Evolutionary conservation across 495 filamentous ascomycete genomes (phyloP).

Genomic region (Penicillium verhagenii): DNA sequence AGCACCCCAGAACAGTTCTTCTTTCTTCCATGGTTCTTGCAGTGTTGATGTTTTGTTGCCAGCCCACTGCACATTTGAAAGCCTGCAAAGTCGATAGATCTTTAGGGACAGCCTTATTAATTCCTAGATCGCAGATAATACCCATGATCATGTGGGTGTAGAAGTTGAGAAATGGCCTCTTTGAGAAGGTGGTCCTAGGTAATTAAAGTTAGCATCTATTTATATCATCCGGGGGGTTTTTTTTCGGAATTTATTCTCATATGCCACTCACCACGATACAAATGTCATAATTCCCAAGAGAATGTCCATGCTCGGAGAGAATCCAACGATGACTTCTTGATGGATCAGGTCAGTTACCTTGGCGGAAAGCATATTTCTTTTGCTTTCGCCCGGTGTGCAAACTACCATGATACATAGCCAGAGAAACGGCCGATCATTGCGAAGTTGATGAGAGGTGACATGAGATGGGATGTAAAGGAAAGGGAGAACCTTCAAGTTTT

Average conservation of each 20-base stretch:
- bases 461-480: constrained; percentile 44
- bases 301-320: constrained; percentile 53
- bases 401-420: constrained; percentile 56
- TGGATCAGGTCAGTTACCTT: constrained; percentile 43
- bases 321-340: constrained; percentile 48
- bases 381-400: constrained; percentile 24
- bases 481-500: constrained; percentile 43
- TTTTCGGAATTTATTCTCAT: no score
- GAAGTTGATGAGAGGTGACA: constrained; percentile 47
- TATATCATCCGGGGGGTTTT: no score
- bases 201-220: background rate
- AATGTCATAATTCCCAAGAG: constrained; percentile 53
- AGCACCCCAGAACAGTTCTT: constrained; percentile 53
- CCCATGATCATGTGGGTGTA: constrained; percentile 50
- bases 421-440: constrained; percentile 47
- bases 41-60: constrained; percentile 14
- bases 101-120: constrained; percentile 46
- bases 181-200: constrained; percentile 17
- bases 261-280: constrained; percentile 39
- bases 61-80: constrained; percentile 23
- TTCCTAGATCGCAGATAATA: constrained; percentile 53
- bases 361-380: constrained; percentile 35
- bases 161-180: constrained; percentile 34
- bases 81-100: constrained; percentile 22
- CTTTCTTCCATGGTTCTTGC: constrained; percentile 50